These are phyloP conservation scores for Fusarium nygamai DNA, from an alignment of 2,329 filamentous ascomycete genomes.

Conservation along the genomic window DNA sequence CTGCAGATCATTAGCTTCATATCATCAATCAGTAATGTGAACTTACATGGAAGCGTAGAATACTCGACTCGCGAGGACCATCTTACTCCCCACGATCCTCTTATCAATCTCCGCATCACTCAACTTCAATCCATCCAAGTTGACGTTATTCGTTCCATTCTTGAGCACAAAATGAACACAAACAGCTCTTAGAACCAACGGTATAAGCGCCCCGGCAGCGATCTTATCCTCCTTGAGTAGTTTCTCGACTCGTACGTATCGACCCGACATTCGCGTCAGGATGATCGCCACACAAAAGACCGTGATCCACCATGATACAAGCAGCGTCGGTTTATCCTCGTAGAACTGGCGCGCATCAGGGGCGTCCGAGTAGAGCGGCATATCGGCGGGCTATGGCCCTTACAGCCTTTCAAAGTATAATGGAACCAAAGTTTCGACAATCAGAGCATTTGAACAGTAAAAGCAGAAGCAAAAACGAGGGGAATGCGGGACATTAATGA, in stretches of 20 bases:
- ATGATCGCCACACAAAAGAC: conserved; percentile 83
- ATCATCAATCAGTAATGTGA: not conserved
- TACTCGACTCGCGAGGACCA: conserved; percentile 82
- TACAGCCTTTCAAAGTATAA: not conserved
- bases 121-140: conserved; percentile 49
- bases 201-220: conserved; percentile 79
- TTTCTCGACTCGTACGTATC: conserved; percentile 83
- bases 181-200: conserved; percentile 81
- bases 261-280: conserved; percentile 76
- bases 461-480: conserved; percentile 4
- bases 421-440: not conserved
- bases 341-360: conserved; percentile 55
- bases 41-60: conserved; percentile 87
- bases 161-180: conserved; percentile 83
- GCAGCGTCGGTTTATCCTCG: conserved; percentile 81
- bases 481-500: conserved; percentile 27
- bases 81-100: conserved; percentile 74
- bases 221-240: conserved; percentile 88
- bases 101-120: conserved; percentile 56
- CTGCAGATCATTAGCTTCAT: conserved; percentile 54
- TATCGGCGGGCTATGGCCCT: conserved; percentile 46
- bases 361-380: conserved; percentile 65
- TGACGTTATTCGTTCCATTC: conserved; percentile 90
- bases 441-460: not conserved
- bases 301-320: conserved; percentile 95